Conservation (phyloP, 1,284 basidiomycete genomes). For the Cryptococcus jaspeensis region DNA sequence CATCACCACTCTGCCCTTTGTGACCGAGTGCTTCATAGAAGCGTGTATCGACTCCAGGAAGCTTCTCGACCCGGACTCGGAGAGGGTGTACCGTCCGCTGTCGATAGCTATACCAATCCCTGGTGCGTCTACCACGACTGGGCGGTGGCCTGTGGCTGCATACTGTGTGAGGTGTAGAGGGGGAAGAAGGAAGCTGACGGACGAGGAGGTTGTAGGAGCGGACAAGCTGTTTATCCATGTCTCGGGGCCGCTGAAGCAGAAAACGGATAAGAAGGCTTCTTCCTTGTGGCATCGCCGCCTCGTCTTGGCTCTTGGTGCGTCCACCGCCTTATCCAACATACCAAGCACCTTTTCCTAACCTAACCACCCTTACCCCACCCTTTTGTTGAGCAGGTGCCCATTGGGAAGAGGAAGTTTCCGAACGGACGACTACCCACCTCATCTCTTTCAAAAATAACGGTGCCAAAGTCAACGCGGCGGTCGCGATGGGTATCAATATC, state of each 20-base stretch:
- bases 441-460: constrained; percentile 28
- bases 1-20: constrained; percentile 1
- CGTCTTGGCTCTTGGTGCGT: constrained; percentile 38
- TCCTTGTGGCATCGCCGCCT: constrained; percentile 20
- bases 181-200: not conserved
- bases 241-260: constrained; percentile 21
- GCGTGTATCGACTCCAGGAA: constrained; percentile 39
- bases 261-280: no score
- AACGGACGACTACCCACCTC: constrained; percentile 40
- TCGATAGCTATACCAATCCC: constrained; percentile 33
- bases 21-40: constrained; percentile 52
- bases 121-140: constrained; percentile 13
- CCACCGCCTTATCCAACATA: not conserved
- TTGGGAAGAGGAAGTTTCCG: not conserved
- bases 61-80: constrained; percentile 34
- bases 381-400: no score
- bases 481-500: constrained; percentile 40
- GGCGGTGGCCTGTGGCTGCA: no score
- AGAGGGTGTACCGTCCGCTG: constrained; percentile 44
- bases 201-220: not conserved
- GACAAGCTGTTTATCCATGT: constrained; percentile 33
- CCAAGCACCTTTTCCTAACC: no score
- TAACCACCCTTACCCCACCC: no score
- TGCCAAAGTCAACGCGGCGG: constrained; percentile 37
- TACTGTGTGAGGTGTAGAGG: not conserved